Percentiles rank a stretch among this genome's conserved stretches.
These are phyloP conservation scores for Candida germanica DNA, from an alignment of 805 yeast genomes.

Conservation along the genomic window DNA sequence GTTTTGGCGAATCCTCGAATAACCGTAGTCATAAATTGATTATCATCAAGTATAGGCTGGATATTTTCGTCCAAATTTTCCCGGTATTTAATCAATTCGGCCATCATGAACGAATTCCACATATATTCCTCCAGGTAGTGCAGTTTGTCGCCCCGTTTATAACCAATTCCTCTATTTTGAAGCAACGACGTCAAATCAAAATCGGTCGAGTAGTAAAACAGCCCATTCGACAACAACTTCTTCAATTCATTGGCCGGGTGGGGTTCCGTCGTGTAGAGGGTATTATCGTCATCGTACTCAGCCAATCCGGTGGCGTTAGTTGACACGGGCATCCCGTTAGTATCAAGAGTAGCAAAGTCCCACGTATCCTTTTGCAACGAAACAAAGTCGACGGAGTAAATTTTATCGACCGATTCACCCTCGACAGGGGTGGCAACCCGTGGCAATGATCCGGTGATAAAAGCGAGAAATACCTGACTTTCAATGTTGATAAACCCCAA, in stretches of 20 bases:
- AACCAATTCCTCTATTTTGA: slow-evolving; percentile 64
- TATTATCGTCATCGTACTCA: slow-evolving; percentile 21
- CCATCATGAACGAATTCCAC: slow-evolving; percentile 96
- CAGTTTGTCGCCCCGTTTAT: slow-evolving; percentile 12
- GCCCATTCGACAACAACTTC: slow-evolving; percentile 78
- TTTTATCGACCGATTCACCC: slow-evolving; percentile 74
- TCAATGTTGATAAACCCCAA: slow-evolving; percentile 76
- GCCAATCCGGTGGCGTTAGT: slow-evolving; percentile 19
- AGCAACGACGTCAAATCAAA: slow-evolving; percentile 88
- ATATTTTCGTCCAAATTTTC: slow-evolving; percentile 62
- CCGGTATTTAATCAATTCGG: slow-evolving; percentile 72
- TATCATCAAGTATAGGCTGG: slow-evolving; percentile 62
- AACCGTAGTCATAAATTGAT: slow-evolving; percentile 83
- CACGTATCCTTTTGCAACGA: slow-evolving; percentile 69
- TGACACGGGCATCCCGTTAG: slow-evolving; percentile 61
- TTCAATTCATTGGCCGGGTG: slow-evolving; percentile 85
- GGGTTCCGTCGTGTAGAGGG: slow-evolving; percentile 18
- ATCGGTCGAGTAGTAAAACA: slow-evolving; percentile 88
- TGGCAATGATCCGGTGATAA: slow-evolving; percentile 65
- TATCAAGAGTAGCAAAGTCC: slow-evolving; percentile 74
- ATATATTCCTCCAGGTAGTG: slow-evolving; percentile 80
- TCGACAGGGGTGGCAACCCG: slow-evolving; percentile 82
- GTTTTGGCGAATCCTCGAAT: slow-evolving; percentile 96
- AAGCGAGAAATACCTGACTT: slow-evolving; percentile 66
- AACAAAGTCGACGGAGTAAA: slow-evolving; percentile 82